Evolutionary conservation across 2,329 filamentous ascomycete genomes (phyloP).

Genomic region (Dactylonectria estremocensis): DNA sequence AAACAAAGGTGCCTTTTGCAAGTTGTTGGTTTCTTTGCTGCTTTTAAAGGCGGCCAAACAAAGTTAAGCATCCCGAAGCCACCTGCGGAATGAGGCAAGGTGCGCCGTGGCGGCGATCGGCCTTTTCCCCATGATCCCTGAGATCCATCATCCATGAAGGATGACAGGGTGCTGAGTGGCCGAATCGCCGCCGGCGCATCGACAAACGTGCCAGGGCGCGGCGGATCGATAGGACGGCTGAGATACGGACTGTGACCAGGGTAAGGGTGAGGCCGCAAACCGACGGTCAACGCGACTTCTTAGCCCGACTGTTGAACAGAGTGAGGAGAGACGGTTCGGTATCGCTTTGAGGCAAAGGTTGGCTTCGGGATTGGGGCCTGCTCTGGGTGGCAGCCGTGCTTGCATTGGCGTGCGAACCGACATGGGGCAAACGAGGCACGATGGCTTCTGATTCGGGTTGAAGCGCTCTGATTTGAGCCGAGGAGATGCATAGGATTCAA

Average conservation of each 20-base stretch:
- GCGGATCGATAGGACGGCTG: conserved; percentile 45
- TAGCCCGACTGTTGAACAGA: background rate
- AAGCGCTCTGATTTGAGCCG: background rate
- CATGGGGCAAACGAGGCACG: background rate
- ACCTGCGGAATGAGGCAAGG: conserved; percentile 30
- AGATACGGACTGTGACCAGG: conserved; percentile 11
- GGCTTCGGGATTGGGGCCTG: conserved; percentile 25
- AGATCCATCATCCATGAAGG: background rate
- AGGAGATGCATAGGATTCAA: conserved; percentile 11
- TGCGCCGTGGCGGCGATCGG: conserved; percentile 9
- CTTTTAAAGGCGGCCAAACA: background rate
- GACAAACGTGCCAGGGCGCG: conserved; percentile 46
- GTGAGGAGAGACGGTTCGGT: conserved; percentile 11
- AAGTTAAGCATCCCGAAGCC: background rate
- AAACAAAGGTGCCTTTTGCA: conserved; percentile 3
- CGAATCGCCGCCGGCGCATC: conserved; percentile 40
- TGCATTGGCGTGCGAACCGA: background rate
- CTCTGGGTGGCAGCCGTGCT: conserved; percentile 19
- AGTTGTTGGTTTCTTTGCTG: background rate
- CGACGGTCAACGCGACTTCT: conserved; percentile 2
- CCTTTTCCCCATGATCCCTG: conserved; percentile 5
- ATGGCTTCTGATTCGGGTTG: conserved; percentile 1
- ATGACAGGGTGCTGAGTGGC: conserved; percentile 4
- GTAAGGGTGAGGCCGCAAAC: conserved; percentile 11
- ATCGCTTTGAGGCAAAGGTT: conserved; percentile 15